These are phyloP conservation scores for Aquilaria sinensis DNA, from an alignment of 345 rosid species.

Conservation along the genomic window DNA sequence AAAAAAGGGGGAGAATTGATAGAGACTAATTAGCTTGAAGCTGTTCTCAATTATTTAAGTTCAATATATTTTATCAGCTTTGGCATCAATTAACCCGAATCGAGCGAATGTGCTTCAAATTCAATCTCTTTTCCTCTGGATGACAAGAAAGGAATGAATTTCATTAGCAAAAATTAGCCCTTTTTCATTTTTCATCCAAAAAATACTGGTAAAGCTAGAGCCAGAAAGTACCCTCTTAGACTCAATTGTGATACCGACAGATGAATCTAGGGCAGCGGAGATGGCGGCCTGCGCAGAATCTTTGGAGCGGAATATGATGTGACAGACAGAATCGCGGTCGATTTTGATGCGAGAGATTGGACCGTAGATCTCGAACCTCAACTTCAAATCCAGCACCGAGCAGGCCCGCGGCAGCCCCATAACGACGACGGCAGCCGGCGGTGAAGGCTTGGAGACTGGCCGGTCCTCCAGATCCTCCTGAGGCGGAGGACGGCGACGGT, in stretches of 20 bases:
- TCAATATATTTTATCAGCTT: too few species aligned
- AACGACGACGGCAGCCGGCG: constrained; percentile 62
- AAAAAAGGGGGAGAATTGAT: too few species aligned
- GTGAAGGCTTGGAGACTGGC: constrained; percentile 32
- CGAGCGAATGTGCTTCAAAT: too few species aligned
- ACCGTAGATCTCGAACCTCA: constrained; percentile 93
- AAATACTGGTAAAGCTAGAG: neutral
- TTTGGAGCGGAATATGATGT: constrained; percentile 49
- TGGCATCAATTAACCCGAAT: too few species aligned
- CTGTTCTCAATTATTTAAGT: too few species aligned
- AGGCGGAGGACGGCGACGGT: constrained; percentile 56
- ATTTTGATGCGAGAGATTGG: constrained; percentile 79
- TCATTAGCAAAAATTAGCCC: too few species aligned
- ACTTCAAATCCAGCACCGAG: constrained; percentile 89
- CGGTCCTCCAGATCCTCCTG: constrained; percentile 23
- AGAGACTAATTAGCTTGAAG: too few species aligned
- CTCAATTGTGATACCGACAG: constrained; percentile 58
- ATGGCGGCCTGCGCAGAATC: constrained; percentile 82
- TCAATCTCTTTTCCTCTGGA: too few species aligned
- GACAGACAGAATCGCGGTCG: constrained; percentile 56
- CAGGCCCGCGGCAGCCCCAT: constrained; percentile 50
- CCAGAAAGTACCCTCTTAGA: constrained; percentile 37
- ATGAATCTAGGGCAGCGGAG: constrained; percentile 63
- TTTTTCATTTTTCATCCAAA: too few species aligned
- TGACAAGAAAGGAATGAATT: too few species aligned